phyloP scores from a whole-genome alignment of 73 alveolate genomes.

The Paramecium biaurelia region DNA sequence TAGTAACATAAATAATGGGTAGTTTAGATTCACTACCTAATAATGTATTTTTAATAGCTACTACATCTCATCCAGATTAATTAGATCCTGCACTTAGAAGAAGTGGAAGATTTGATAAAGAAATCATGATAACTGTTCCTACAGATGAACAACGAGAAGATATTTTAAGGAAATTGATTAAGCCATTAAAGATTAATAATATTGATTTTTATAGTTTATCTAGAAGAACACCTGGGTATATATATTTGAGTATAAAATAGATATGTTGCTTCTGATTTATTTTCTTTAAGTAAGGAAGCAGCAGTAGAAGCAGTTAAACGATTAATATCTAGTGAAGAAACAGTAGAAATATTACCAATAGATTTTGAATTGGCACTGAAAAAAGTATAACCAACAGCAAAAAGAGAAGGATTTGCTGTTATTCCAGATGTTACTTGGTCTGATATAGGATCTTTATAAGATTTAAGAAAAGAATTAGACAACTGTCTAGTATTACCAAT shows the following conservation, averaged over 20 bases:
- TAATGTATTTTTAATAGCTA: conserved; percentile 64
- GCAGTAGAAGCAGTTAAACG: conserved; percentile 81
- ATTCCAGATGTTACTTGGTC: conserved; percentile 99
- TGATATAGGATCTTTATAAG: conserved; percentile 96
- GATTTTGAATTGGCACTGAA: conserved; percentile 91
- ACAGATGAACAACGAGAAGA: conserved; percentile 88
- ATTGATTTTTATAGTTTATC: conserved; percentile 85
- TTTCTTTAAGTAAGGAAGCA: conserved; percentile 89
- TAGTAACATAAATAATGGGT: conserved; percentile 96
- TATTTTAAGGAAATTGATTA: conserved; percentile 78
- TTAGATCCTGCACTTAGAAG: conserved; percentile 97
- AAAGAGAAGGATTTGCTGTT: conserved; percentile 99
- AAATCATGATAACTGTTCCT: conserved; percentile 97
- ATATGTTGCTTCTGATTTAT: conserved; percentile 98
- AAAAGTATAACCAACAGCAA: conserved; percentile 97
- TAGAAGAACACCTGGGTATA: conserved; percentile 97
- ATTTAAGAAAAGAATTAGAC: conserved; percentile 84
- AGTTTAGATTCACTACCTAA: conserved; percentile 96
- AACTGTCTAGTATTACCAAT: conserved; percentile 92
- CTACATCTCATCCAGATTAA: conserved; percentile 96
- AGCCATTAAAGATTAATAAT: conserved; percentile 73
- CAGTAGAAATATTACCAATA: conserved; percentile 68
- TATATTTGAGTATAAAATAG: neutral
- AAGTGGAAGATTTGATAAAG: conserved; percentile 99
- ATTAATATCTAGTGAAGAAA: conserved; percentile 26